Conservation (phyloP, 192 early-diverging fungal species). For the Pilobolus umbonatus region DNA sequence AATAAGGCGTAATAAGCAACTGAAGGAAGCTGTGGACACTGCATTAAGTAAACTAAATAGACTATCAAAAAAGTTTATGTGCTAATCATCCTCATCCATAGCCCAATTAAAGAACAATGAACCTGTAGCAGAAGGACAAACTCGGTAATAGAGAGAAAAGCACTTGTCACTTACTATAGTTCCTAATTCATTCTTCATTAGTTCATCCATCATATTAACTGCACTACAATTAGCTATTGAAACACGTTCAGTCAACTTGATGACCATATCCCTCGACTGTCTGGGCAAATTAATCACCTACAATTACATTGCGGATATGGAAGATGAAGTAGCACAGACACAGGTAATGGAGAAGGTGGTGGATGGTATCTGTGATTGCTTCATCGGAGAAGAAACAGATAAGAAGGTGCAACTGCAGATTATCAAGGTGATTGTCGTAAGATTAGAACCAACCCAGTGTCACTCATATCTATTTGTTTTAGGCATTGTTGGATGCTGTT, state of each 20-base stretch:
- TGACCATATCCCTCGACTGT: conserved; percentile 73
- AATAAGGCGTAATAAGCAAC: conserved; percentile 37
- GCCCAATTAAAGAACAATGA: conserved; percentile 35
- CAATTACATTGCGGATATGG: conserved; percentile 50
- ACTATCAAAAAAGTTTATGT: not conserved
- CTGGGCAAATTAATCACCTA: conserved; percentile 74
- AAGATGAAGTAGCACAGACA: conserved; percentile 35
- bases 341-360: conserved; percentile 64
- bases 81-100: conserved; percentile 5
- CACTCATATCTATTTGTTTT: not conserved
- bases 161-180: not conserved
- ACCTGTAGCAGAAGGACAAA: conserved; percentile 26
- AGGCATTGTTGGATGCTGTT: conserved; percentile 80
- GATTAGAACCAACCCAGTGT: not conserved
- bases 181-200: not conserved
- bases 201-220: conserved; percentile 48
- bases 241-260: conserved; percentile 54
- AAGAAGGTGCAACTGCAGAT: conserved; percentile 90
- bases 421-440: conserved; percentile 54
- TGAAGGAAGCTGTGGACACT: conserved; percentile 43
- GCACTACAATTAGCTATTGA: conserved; percentile 73
- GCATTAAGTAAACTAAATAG: conserved; percentile 39
- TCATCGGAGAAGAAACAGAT: conserved; percentile 73
- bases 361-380: conserved; percentile 71
- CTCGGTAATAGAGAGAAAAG: conserved; percentile 9